These are phyloP conservation scores for Penicillium rolfsii DNA, from an alignment of 2,329 filamentous ascomycete species.

Conservation along the genomic window DNA sequence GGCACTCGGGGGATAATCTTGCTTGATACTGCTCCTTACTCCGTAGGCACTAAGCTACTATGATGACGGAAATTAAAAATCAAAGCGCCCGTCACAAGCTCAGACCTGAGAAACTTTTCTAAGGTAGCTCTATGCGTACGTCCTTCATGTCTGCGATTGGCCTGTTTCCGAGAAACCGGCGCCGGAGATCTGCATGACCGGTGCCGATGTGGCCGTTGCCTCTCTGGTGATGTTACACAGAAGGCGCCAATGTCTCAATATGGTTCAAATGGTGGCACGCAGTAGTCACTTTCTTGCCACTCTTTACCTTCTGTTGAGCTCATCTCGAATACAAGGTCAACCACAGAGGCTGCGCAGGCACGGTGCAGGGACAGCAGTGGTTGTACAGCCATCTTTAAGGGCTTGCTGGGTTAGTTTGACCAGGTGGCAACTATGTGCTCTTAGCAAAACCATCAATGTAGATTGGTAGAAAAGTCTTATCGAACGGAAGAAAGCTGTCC, in stretches of 20 bases:
- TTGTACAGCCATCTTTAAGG: background rate
- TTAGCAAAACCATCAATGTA: too few species aligned
- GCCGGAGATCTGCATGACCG: constrained; percentile 5
- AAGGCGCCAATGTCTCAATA: constrained; percentile 4
- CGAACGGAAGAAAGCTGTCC: too few species aligned
- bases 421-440: background rate
- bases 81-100: background rate
- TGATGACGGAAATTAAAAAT: background rate
- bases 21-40: background rate
- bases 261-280: constrained; percentile 12
- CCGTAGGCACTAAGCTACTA: background rate
- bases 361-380: constrained; percentile 5
- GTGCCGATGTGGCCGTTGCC: too few species aligned
- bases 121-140: background rate
- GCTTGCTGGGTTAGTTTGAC: background rate
- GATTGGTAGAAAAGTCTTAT: too few species aligned
- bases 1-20: background rate
- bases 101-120: background rate
- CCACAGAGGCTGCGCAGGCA: constrained; percentile 12
- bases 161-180: background rate
- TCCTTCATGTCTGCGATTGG: background rate
- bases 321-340: constrained; percentile 13
- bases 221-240: too few species aligned
- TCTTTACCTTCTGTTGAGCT: constrained; percentile 24
- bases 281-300: constrained; percentile 18